Evolutionary conservation across 257 asterid genomes (phyloP).

Genomic region (Nyctanthes arbortristis): DNA sequence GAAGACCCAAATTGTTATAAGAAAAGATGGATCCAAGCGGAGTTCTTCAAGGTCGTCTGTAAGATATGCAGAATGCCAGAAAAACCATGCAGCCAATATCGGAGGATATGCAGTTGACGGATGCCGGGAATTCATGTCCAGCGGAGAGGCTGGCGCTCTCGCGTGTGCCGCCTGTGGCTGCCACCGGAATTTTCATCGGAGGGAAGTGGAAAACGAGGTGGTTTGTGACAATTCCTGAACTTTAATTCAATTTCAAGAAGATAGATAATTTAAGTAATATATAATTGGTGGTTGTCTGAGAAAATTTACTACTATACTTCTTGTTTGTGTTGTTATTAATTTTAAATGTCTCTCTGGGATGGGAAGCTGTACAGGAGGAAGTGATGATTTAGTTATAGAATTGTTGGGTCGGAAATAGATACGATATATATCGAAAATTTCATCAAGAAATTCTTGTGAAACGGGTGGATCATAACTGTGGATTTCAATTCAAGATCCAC

Average conservation of each 20-base stretch:
- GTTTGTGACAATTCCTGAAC: slow-evolving; percentile 35
- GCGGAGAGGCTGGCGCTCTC: slow-evolving; percentile 46
- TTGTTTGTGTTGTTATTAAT: neutral
- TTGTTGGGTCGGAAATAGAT: neutral
- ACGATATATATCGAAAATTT: neutral
- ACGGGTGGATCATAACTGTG: neutral
- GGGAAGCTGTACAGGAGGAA: neutral
- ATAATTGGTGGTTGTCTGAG: too few species aligned
- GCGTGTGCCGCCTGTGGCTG: slow-evolving; percentile 71
- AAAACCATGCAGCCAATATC: slow-evolving; percentile 60
- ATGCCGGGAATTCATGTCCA: slow-evolving; percentile 71
- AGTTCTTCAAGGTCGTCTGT: slow-evolving; percentile 28
- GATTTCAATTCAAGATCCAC: slow-evolving; percentile 4
- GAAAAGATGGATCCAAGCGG: slow-evolving; percentile 28
- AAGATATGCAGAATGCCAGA: slow-evolving; percentile 60
- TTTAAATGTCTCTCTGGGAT: neutral
- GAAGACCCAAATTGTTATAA: slow-evolving; percentile 45
- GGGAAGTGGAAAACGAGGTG: slow-evolving; percentile 46
- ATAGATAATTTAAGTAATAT: too few species aligned
- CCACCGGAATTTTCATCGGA: slow-evolving; percentile 64
- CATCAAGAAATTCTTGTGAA: neutral
- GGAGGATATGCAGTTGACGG: slow-evolving; percentile 71
- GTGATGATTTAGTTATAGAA: neutral
- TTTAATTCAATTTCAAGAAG: neutral
- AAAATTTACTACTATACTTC: neutral